Evolutionary conservation across 2,329 filamentous ascomycete species (phyloP).

Genomic region (Claviceps pusilla): DNA sequence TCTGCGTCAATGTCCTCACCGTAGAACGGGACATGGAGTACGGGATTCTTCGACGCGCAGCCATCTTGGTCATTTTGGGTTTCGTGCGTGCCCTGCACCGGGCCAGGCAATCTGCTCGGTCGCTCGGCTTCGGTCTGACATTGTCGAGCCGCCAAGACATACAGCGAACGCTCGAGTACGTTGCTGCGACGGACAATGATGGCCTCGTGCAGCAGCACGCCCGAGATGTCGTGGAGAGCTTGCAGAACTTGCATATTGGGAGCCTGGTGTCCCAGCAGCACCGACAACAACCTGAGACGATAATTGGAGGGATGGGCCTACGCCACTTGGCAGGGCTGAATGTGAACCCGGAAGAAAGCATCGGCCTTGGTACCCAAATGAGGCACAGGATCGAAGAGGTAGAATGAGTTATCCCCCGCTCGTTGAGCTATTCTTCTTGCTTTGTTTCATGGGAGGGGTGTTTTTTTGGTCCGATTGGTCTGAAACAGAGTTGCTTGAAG

Average conservation of each 20-base stretch:
- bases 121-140: constrained; percentile 38
- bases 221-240: constrained; percentile 47
- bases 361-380: constrained; percentile 12
- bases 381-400: constrained; percentile 44
- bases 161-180: constrained; percentile 45
- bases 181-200: constrained; percentile 51
- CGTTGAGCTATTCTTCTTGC: background rate
- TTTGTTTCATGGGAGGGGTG: background rate
- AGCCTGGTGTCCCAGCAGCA: constrained; percentile 25
- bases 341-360: constrained; percentile 17
- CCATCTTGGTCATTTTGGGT: constrained; percentile 46
- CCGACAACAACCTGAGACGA: constrained; percentile 8
- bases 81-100: constrained; percentile 45
- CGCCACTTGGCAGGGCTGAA: constrained; percentile 23
- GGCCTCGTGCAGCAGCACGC: constrained; percentile 54
- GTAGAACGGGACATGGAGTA: constrained; percentile 45
- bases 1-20: constrained; percentile 46
- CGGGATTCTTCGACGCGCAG: constrained; percentile 51
- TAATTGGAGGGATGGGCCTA: constrained; percentile 9
- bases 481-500: background rate
- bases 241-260: constrained; percentile 47
- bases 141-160: constrained; percentile 45
- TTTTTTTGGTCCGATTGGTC: background rate
- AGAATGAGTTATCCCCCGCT: constrained; percentile 26
- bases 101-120: constrained; percentile 30